Percentiles rank a stretch among this genome's conserved stretches.
phyloP scores from a whole-genome alignment of 768 basidiomycete species.

The Kwoniella sp. region DNA sequence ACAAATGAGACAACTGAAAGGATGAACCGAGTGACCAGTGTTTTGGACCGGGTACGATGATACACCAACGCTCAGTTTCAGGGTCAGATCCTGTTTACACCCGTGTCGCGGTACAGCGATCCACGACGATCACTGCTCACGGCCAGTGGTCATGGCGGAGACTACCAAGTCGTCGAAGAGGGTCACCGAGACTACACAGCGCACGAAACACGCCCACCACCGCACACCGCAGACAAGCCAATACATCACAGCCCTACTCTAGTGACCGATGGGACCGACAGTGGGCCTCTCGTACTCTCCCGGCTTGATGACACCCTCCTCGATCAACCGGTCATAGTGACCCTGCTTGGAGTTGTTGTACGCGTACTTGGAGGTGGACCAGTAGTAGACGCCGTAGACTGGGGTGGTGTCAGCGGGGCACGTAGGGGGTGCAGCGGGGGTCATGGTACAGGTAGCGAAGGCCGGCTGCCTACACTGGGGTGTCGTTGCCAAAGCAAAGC shows the following conservation, averaged over 20 bases:
- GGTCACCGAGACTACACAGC: not conserved
- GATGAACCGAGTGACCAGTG: no score
- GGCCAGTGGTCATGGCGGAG: no score
- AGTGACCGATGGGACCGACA: constrained; percentile 21
- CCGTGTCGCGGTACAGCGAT: no score
- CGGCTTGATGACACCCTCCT: constrained; percentile 24
- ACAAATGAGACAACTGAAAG: not conserved
- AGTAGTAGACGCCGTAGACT: constrained; percentile 76
- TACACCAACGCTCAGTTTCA: no score
- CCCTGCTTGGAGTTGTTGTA: constrained; percentile 50
- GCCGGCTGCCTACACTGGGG: no score
- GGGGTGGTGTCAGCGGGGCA: not conserved
- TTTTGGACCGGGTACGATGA: no score
- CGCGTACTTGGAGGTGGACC: constrained; percentile 60
- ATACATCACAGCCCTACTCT: not conserved
- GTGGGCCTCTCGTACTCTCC: constrained; percentile 18
- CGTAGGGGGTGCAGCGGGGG: not conserved
- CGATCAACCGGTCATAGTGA: constrained; percentile 33
- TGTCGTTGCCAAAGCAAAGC: no score
- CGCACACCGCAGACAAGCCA: not conserved
- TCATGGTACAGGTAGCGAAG: no score
- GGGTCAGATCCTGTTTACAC: no score
- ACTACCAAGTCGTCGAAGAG: no score
- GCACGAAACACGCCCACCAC: not conserved
- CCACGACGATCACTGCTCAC: no score